Conservation (phyloP, 768 basidiomycete species). For the Polyporus arcularius region DNA sequence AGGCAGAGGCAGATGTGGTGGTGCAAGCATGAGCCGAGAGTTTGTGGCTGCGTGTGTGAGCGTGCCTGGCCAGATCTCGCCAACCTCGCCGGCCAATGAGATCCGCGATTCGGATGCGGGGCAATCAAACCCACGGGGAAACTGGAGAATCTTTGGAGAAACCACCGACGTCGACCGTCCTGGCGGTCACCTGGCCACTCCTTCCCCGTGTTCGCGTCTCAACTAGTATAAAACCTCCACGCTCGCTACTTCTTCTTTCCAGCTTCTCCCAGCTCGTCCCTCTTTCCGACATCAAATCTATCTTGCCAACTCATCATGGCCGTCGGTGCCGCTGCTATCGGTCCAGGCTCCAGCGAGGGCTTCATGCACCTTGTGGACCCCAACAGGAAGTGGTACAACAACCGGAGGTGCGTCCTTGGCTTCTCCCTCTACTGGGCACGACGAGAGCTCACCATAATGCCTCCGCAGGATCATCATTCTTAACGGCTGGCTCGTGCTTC, state of each 20-base stretch:
- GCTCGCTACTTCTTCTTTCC: constrained; percentile 18
- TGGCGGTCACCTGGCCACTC: constrained; percentile 16
- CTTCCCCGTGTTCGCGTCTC: constrained; percentile 8
- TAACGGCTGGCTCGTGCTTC: constrained; percentile 69
- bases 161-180: constrained; percentile 4
- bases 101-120: constrained; percentile 16
- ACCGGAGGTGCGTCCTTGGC: constrained; percentile 54
- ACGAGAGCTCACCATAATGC: neutral
- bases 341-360: constrained; percentile 33
- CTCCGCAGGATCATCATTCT: constrained; percentile 54
- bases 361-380: constrained; percentile 64
- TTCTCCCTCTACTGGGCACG: neutral
- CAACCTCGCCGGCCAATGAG: constrained; percentile 15
- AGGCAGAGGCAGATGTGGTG: neutral
- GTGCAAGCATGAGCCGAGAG: neutral
- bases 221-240: constrained; percentile 21
- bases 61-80: constrained; percentile 21
- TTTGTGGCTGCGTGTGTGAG: neutral
- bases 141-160: constrained; percentile 26
- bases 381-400: constrained; percentile 74
- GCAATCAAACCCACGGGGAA: constrained; percentile 22
- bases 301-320: constrained; percentile 47
- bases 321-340: constrained; percentile 46
- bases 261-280: constrained; percentile 29
- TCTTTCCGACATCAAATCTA: constrained; percentile 11